These are phyloP conservation scores for Colletotrichum acutatum DNA, from an alignment of 2,329 filamentous ascomycete species.

Conservation along the genomic window DNA sequence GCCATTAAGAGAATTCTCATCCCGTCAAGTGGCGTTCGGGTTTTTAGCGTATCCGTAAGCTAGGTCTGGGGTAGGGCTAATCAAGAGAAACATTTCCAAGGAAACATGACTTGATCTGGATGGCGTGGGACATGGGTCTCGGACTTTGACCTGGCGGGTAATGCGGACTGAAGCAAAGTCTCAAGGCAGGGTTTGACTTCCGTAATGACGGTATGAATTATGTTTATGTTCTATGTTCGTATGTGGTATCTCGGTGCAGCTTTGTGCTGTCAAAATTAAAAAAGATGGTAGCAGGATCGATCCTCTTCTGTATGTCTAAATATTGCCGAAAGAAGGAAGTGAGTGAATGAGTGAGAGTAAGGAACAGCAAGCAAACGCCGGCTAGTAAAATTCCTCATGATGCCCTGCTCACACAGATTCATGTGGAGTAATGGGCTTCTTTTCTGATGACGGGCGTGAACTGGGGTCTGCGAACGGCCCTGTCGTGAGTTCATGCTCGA, in stretches of 20 bases:
- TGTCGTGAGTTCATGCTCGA: constrained; percentile 8
- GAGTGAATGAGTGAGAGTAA: no score
- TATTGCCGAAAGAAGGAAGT: not conserved
- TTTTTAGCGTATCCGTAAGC: not conserved
- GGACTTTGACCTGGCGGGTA: not conserved
- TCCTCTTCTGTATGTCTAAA: not conserved
- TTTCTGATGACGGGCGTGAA: constrained; percentile 8
- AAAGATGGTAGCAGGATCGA: no score
- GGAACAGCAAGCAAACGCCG: not conserved
- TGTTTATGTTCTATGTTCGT: not conserved
- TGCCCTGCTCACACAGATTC: constrained; percentile 12
- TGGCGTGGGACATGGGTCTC: not conserved
- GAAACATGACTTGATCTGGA: not conserved
- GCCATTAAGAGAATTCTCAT: no score
- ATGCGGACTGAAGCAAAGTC: not conserved
- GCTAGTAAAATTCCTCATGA: not conserved
- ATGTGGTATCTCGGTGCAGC: not conserved
- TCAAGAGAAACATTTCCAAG: not conserved
- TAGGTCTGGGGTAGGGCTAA: not conserved
- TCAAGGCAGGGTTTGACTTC: no score
- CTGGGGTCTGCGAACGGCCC: constrained; percentile 1
- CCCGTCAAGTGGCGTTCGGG: not conserved
- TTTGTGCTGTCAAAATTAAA: not conserved
- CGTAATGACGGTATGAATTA: not conserved
- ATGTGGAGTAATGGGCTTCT: constrained; percentile 11